Conservation (phyloP, 2,329 filamentous ascomycete species). For the Pseudogymnoascus verrucosus region DNA sequence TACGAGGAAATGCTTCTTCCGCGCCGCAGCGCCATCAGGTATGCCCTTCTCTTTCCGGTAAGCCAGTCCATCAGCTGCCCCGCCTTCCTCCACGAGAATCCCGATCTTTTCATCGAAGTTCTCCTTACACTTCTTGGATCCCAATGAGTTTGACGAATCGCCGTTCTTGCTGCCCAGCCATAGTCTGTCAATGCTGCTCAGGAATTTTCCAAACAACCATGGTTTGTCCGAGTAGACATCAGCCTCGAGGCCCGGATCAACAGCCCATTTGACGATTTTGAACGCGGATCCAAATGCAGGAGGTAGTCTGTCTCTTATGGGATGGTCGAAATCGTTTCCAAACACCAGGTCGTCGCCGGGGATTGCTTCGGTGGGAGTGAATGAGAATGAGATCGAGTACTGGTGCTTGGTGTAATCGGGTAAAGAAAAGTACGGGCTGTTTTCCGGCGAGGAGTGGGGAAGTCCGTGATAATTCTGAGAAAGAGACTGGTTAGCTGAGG, state of each 20-base stretch:
- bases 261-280: constrained; percentile 78
- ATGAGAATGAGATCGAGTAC: constrained; percentile 75
- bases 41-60: constrained; percentile 40
- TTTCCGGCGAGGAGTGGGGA: constrained; percentile 58
- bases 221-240: constrained; percentile 83
- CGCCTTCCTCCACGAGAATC: constrained; percentile 58
- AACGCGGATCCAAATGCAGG: constrained; percentile 81
- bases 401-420: constrained; percentile 60
- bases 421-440: constrained; percentile 69
- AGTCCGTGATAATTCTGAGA: constrained; percentile 53
- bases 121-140: constrained; percentile 22
- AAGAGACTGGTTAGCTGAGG: constrained; percentile 7
- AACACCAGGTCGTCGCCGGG: constrained; percentile 62
- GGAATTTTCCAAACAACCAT: constrained; percentile 74
- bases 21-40: constrained; percentile 43
- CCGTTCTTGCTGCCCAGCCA: constrained; percentile 45
- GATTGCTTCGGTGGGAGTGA: constrained; percentile 54
- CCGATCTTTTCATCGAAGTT: constrained; percentile 40
- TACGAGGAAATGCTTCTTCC: constrained; percentile 52
- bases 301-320: constrained; percentile 78
- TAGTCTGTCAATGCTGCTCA: constrained; percentile 73
- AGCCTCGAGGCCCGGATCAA: constrained; percentile 85
- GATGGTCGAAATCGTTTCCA: constrained; percentile 90
- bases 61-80: constrained; percentile 46
- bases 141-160: constrained; percentile 13